Conservation (phyloP, 768 basidiomycete genomes). For the Pulveroboletus sp. region DNA sequence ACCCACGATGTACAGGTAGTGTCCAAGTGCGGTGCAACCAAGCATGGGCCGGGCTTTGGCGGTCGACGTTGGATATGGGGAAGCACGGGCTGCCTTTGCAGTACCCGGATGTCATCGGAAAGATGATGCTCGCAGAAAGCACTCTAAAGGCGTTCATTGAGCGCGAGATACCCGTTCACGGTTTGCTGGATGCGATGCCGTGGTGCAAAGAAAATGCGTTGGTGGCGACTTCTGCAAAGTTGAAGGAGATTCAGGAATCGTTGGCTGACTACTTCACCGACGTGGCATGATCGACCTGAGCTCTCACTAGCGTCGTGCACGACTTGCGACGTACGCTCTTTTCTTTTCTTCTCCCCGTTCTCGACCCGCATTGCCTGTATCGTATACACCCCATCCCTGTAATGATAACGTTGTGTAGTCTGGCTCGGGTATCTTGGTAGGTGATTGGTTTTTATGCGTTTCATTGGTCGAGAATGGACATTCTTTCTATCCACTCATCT, state of each 20-base stretch:
- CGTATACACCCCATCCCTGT: slow-evolving; percentile 6
- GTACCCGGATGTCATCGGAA: slow-evolving; percentile 42
- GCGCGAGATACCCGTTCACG: slow-evolving; percentile 37
- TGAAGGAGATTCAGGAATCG: slow-evolving; percentile 44
- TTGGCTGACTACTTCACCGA: slow-evolving; percentile 46
- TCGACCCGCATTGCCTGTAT: slow-evolving; percentile 5
- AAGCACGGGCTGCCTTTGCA: slow-evolving; percentile 38
- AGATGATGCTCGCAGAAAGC: slow-evolving; percentile 45
- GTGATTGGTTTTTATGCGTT: background rate
- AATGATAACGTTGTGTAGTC: slow-evolving; percentile 2
- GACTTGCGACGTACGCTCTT: background rate
- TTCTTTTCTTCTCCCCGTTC: background rate
- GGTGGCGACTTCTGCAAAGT: slow-evolving; percentile 37
- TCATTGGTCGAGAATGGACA: slow-evolving; percentile 21
- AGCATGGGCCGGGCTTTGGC: slow-evolving; percentile 45
- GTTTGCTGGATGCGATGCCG: slow-evolving; percentile 39
- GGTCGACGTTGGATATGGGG: slow-evolving; percentile 36
- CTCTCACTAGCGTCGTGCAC: background rate
- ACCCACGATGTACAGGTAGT: slow-evolving; percentile 35
- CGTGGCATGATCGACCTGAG: slow-evolving; percentile 23
- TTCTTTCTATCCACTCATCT: slow-evolving; percentile 35
- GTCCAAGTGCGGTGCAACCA: slow-evolving; percentile 40
- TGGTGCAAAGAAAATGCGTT: slow-evolving; percentile 42
- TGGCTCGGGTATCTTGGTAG: slow-evolving; percentile 5
- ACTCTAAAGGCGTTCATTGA: slow-evolving; percentile 43